phyloP scores from a whole-genome alignment of 1,139 yeast species.

The Komagataea norvegica region DNA sequence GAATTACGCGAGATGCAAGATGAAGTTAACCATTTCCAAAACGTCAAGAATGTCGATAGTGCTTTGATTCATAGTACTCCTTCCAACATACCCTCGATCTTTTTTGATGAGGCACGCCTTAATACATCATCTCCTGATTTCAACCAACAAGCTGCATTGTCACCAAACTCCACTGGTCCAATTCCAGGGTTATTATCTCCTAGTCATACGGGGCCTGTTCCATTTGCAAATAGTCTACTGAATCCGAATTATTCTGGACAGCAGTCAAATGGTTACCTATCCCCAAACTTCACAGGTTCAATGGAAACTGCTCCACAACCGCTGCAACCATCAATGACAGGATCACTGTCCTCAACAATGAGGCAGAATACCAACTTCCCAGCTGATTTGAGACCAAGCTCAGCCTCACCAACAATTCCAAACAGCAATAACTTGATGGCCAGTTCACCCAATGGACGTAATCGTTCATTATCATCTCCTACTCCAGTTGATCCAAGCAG shows the following conservation, averaged over 20 bases:
- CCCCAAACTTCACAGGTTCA: slow-evolving; percentile 16
- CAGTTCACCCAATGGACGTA: slow-evolving; percentile 2
- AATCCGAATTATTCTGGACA: slow-evolving; percentile 10
- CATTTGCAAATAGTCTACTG: slow-evolving; percentile 9
- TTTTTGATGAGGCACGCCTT: slow-evolving; percentile 22
- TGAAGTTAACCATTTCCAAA: slow-evolving; percentile 60
- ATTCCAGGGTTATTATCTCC: slow-evolving; percentile 17
- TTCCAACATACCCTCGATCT: slow-evolving; percentile 39
- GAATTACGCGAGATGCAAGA: slow-evolving; percentile 64
- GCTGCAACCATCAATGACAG: slow-evolving; percentile 49
- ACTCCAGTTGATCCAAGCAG: slow-evolving; percentile 27
- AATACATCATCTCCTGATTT: slow-evolving; percentile 18
- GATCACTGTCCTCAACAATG: slow-evolving; percentile 37
- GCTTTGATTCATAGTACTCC: slow-evolving; percentile 58
- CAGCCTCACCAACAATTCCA: slow-evolving; percentile 8
- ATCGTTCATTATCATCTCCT: slow-evolving; percentile 14
- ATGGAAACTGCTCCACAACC: slow-evolving; percentile 26
- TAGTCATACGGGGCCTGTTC: slow-evolving; percentile 11
- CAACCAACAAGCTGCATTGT: slow-evolving; percentile 16
- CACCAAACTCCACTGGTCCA: slow-evolving; percentile 25
- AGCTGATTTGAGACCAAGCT: slow-evolving; percentile 2
- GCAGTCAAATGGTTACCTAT: slow-evolving; percentile 9
- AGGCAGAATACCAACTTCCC: slow-evolving; percentile 8
- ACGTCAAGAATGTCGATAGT: slow-evolving; percentile 58
- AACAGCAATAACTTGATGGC: neutral